Evolutionary conservation across 192 early-diverging fungal genomes (phyloP).

Genomic region (Entomortierella parvispora): DNA sequence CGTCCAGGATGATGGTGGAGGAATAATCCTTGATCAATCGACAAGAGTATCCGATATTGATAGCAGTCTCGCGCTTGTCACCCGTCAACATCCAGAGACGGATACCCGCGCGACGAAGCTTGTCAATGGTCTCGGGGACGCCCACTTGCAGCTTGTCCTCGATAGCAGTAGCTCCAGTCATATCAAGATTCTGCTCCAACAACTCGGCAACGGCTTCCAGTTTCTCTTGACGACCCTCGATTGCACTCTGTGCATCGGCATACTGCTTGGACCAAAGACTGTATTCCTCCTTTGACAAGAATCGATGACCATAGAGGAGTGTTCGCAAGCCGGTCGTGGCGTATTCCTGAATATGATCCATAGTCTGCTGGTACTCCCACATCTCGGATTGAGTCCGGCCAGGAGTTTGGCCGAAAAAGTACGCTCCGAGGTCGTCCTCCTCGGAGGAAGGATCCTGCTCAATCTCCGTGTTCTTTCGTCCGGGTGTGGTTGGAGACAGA

Average conservation of each 20-base stretch:
- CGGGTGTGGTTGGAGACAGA: too few species aligned
- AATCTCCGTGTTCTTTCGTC: too few species aligned
- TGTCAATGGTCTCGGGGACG: slow-evolving; percentile 86
- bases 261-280: slow-evolving; percentile 73
- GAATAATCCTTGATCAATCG: slow-evolving; percentile 68
- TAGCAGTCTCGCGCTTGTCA: slow-evolving; percentile 91
- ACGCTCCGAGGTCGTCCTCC: slow-evolving; percentile 28
- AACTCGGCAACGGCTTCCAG: slow-evolving; percentile 70
- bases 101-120: slow-evolving; percentile 80
- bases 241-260: slow-evolving; percentile 72
- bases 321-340: slow-evolving; percentile 87
- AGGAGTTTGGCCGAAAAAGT: slow-evolving; percentile 48
- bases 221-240: slow-evolving; percentile 70
- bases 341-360: slow-evolving; percentile 75
- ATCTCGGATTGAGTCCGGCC: slow-evolving; percentile 49
- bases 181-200: slow-evolving; percentile 77
- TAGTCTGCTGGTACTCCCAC: slow-evolving; percentile 68
- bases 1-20: slow-evolving; percentile 56
- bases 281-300: slow-evolving; percentile 72
- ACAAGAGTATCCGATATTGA: slow-evolving; percentile 90
- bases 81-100: slow-evolving; percentile 94
- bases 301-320: slow-evolving; percentile 78
- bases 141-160: slow-evolving; percentile 90
- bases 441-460: not conserved
- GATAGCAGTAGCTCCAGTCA: slow-evolving; percentile 89